These are phyloP conservation scores for Toxoplasma gondii DNA, from an alignment of 169 alveolate species.

Conservation along the genomic window DNA sequence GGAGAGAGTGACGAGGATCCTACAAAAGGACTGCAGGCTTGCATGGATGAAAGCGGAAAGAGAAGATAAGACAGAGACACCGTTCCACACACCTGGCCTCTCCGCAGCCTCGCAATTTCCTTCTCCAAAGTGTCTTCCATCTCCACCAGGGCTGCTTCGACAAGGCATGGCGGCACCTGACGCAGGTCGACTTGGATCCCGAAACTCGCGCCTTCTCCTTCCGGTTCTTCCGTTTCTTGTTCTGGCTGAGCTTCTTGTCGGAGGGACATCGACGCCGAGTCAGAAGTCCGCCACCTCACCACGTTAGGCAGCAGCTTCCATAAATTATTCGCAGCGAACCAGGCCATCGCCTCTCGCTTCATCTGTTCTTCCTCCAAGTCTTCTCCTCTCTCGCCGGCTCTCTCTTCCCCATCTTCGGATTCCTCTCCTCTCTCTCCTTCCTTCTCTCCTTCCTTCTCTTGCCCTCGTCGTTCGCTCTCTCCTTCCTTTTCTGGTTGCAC, in stretches of 20 bases:
- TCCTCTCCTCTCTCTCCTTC: background rate
- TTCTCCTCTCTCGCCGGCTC: background rate
- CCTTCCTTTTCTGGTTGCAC: background rate
- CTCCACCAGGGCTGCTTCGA: background rate
- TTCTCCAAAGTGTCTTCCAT: background rate
- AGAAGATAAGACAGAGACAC: no score
- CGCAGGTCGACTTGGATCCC: background rate
- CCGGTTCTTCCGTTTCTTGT: background rate
- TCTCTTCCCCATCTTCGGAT: background rate
- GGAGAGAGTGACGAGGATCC: no score
- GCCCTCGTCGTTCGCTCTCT: background rate
- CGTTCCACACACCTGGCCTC: background rate
- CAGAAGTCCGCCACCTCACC: background rate
- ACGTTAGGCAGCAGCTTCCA: background rate
- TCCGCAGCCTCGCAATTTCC: background rate
- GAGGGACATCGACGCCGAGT: no score
- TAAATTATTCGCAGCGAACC: background rate
- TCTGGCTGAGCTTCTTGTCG: no score
- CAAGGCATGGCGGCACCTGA: background rate
- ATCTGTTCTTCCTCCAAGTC: background rate
- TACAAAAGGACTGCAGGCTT: no score
- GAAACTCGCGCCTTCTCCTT: background rate
- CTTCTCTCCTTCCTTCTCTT: background rate
- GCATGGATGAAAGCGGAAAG: no score
- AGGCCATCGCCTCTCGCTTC: background rate